A percentile compares a stretch with the other conserved stretches of the same genome.
Evolutionary conservation across 768 basidiomycete genomes (phyloP).

Genomic region (Boletus coccyginus): DNA sequence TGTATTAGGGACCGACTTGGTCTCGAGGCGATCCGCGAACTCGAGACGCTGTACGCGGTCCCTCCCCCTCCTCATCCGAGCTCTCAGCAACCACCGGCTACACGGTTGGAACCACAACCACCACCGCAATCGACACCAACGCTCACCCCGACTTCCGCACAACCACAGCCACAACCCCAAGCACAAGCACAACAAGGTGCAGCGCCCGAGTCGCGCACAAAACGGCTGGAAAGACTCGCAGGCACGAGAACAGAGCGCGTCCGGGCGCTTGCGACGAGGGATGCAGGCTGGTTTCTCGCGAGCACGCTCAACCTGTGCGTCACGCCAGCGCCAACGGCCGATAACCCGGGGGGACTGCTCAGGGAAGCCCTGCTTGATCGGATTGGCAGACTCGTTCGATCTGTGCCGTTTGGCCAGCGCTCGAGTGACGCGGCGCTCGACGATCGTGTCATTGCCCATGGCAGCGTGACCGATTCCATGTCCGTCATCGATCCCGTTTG

Average conservation of each 20-base stretch:
- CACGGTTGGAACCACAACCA: not conserved
- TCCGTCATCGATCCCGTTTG: conserved; percentile 19
- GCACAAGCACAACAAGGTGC: not conserved
- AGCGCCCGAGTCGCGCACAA: not conserved
- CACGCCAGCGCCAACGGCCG: not conserved
- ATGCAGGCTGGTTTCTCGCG: conserved; percentile 29
- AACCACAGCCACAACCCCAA: not conserved
- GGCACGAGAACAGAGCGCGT: conserved; percentile 20
- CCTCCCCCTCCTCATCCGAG: not conserved
- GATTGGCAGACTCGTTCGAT: conserved; percentile 22
- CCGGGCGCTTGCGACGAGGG: conserved; percentile 22
- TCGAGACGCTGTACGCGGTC: conserved; percentile 20
- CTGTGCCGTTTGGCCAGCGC: not conserved
- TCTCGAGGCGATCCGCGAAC: conserved; percentile 28
- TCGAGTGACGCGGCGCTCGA: not conserved
- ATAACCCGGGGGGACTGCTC: conserved; percentile 1
- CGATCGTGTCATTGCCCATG: not conserved
- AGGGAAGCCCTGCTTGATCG: conserved; percentile 18
- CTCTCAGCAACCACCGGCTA: not conserved
- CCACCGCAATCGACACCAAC: not conserved
- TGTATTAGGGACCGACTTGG: conserved; percentile 23
- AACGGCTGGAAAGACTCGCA: conserved; percentile 4
- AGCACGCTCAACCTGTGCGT: conserved; percentile 26
- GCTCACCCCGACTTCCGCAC: not conserved
- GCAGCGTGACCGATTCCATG: not conserved